phyloP scores from a whole-genome alignment of 805 yeast species.

The Wickerhamiella sergipiensis region DNA sequence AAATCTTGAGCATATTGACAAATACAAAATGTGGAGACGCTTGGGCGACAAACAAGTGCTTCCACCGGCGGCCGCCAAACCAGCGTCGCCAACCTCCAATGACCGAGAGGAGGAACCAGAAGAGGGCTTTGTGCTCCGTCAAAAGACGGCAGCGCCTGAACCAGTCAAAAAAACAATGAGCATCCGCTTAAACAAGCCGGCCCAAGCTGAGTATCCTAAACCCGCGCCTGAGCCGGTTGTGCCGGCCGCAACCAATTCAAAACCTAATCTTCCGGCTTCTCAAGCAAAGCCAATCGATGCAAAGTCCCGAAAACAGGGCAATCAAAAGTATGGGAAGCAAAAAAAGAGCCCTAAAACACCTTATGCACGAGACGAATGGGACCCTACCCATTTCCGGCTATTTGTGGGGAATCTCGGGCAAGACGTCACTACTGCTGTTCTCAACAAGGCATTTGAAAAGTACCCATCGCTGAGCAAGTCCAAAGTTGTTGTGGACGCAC shows the following conservation, averaged over 20 bases:
- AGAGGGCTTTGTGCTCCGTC: background rate
- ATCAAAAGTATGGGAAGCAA: background rate
- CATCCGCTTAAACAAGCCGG: background rate
- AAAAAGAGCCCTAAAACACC: background rate
- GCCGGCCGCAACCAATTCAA: background rate
- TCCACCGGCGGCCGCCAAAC: background rate
- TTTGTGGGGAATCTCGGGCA: slow-evolving; percentile 65
- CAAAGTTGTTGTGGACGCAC: slow-evolving; percentile 41
- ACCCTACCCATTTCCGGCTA: slow-evolving; percentile 54
- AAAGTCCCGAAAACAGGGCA: background rate
- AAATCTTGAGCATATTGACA: slow-evolving; percentile 36
- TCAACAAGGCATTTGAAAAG: slow-evolving; percentile 40
- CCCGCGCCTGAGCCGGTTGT: background rate
- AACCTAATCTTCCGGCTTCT: background rate
- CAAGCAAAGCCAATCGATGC: background rate
- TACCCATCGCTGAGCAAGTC: slow-evolving; percentile 45
- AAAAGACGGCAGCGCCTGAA: background rate
- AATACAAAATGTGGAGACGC: slow-evolving; percentile 2
- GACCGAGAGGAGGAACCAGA: background rate
- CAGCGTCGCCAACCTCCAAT: background rate
- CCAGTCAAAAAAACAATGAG: background rate
- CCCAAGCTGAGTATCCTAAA: background rate
- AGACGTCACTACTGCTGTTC: slow-evolving; percentile 46
- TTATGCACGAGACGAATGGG: slow-evolving; percentile 36
- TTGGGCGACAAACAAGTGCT: background rate